Evolutionary conservation across 1,284 basidiomycete genomes (phyloP).

Genomic region (Ceratobasidium papillatum): DNA sequence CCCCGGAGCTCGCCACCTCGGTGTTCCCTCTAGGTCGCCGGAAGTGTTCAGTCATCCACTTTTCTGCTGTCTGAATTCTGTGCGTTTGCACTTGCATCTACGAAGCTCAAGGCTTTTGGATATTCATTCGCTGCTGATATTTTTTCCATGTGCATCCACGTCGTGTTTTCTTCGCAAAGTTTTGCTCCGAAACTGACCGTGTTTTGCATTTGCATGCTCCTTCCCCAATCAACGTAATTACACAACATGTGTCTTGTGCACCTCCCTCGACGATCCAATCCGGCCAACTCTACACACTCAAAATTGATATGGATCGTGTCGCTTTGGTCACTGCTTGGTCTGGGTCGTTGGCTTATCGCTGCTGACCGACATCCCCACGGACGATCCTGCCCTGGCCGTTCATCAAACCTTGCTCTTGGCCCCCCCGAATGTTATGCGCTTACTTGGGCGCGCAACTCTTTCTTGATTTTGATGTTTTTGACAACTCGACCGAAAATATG

Average conservation of each 20-base stretch:
- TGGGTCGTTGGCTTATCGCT: slow-evolving; percentile 33
- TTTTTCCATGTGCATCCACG: neutral
- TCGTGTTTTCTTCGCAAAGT: neutral
- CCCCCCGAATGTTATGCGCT: slow-evolving; percentile 23
- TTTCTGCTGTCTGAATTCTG: neutral
- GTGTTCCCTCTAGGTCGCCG: neutral
- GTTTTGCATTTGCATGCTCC: neutral
- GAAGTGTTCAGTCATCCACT: neutral
- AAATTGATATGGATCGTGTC: slow-evolving; percentile 8
- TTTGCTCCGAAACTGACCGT: neutral
- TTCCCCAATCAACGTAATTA: slow-evolving; percentile 1
- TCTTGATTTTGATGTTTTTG: neutral
- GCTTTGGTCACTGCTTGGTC: neutral
- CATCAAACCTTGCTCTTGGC: slow-evolving; percentile 1
- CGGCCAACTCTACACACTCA: slow-evolving; percentile 30
- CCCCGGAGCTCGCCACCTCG: slow-evolving; percentile 8
- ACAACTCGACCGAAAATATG: slow-evolving; percentile 9
- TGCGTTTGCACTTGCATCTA: neutral
- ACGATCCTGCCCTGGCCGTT: slow-evolving; percentile 16
- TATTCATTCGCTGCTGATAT: neutral
- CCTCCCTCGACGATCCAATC: neutral
- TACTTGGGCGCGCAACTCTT: neutral
- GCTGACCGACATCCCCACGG: slow-evolving; percentile 29
- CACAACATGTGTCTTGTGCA: neutral
- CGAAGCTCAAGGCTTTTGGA: neutral